A percentile compares a stretch with the other conserved stretches of the same genome.
Evolutionary conservation across 345 rosid species (phyloP).

Genomic region (Hibiscus syriacus): DNA sequence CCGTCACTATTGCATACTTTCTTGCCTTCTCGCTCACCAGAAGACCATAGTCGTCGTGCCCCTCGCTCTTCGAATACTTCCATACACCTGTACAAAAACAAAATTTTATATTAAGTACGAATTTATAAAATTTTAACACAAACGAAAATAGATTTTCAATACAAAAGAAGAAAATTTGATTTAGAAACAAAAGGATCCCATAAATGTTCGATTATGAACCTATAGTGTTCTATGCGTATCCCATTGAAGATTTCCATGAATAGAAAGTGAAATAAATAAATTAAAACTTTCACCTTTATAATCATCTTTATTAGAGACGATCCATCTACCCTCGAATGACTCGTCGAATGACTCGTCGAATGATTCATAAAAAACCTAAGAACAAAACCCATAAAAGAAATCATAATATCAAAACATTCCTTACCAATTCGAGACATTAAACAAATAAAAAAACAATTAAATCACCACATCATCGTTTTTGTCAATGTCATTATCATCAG

Average conservation of each 20-base stretch:
- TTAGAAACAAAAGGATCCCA: too few species aligned
- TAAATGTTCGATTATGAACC: too few species aligned
- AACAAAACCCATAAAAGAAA: not conserved
- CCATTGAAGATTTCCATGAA: too few species aligned
- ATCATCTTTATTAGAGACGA: constrained; percentile 54
- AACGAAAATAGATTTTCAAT: too few species aligned
- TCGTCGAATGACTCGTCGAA: constrained; percentile 69
- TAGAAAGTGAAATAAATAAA: not conserved
- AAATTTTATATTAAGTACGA: too few species aligned
- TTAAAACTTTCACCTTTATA: constrained; percentile 38
- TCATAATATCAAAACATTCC: not conserved
- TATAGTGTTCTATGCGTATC: too few species aligned
- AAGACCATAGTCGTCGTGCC: constrained; percentile 82
- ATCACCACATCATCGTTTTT: constrained; percentile 29
- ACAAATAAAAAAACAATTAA: not conserved
- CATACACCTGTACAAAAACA: constrained; percentile 45
- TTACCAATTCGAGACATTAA: not conserved
- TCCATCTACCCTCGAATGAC: constrained; percentile 72
- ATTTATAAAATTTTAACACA: too few species aligned
- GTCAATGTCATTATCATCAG: constrained; percentile 17
- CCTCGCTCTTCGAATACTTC: constrained; percentile 71
- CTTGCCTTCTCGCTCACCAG: constrained; percentile 71
- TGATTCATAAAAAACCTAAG: constrained; percentile 67
- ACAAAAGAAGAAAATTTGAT: too few species aligned
- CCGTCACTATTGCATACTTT: constrained; percentile 74